These are phyloP conservation scores for Cryptosporidium sp. DNA, from an alignment of 169 alveolate species.

Conservation along the genomic window DNA sequence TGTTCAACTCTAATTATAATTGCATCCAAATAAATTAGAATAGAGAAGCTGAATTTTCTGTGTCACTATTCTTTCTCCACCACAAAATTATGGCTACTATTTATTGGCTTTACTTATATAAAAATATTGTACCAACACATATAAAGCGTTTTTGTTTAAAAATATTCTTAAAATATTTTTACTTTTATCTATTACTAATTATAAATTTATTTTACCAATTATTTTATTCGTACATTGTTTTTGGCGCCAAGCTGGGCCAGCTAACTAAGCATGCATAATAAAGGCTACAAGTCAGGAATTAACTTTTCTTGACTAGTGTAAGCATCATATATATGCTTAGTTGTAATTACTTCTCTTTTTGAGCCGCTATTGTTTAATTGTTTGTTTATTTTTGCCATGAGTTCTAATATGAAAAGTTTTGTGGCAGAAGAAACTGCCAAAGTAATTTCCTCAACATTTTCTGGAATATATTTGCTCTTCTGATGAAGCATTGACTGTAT, in stretches of 20 bases:
- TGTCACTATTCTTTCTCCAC: not conserved
- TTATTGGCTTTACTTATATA: too few relatives aligned
- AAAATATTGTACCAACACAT: too few relatives aligned
- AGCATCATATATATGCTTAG: slow-evolving; percentile 25
- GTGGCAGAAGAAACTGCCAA: slow-evolving; percentile 54
- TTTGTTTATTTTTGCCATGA: slow-evolving; percentile 47
- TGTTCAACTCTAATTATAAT: not conserved
- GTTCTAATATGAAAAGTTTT: slow-evolving; percentile 45
- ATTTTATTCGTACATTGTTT: not conserved
- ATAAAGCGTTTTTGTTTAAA: too few relatives aligned
- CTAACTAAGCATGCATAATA: not conserved
- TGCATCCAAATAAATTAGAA: not conserved
- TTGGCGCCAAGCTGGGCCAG: not conserved
- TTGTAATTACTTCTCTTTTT: not conserved
- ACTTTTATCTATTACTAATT: not conserved
- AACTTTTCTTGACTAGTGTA: slow-evolving; percentile 5
- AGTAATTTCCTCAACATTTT: slow-evolving; percentile 32
- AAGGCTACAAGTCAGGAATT: slow-evolving; percentile 19
- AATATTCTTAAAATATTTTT: not conserved
- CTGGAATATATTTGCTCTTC: slow-evolving; percentile 56
- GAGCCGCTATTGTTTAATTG: not conserved
- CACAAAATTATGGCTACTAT: not conserved
- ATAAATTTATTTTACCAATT: not conserved
- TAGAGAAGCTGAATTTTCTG: not conserved
- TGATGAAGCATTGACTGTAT: slow-evolving; percentile 68